Base-by-base conservation (phyloP, 2,329 filamentous ascomycete species). In the Epichloe elymi region DNA sequence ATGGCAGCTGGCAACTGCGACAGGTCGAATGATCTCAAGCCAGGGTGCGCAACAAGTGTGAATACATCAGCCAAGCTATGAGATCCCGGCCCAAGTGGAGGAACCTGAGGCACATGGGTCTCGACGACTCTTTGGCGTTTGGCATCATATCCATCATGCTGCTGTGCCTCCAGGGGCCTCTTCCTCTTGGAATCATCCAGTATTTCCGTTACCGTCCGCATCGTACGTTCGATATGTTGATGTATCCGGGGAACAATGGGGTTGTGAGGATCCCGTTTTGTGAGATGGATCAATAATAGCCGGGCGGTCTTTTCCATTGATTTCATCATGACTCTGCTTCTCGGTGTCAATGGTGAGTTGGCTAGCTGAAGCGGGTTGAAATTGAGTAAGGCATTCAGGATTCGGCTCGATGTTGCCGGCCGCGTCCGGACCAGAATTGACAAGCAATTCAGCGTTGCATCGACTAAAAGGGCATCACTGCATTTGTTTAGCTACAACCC, bases 231-330 rank as follows among this genome's bases (percentile, higher is more conserved):
- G 17, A 95, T 73, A 61, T 95, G 84, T 62, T 93, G 86, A 59
- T 95, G 87, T 65, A 98, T 93, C 54, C 87, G 84, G 0, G 76
- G 77, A 20, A 79, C 76, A 49, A 89, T 74, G 0, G 87, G 82
- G 58, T 89, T 86, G 51, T 86, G 85, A 2, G 87, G 86, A 58
- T 93, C 89, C 61, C 90, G 89, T 70, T 91, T 91, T 58, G 85
- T 74, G 49, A 95, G 73, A 67, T 96, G 90, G 49, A 90, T 78
- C 39, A 97, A 74, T 45, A 98, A 71, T 58, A 89, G 82, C 60
- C 89, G 80, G 3, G 86, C 86, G 23, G 93, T 98, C 63, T 95
- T 88, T 66, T 96, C 91, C 82, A 98, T 93, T 5, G 91, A 97
- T 67, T 84, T 88, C 54, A 95, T 78, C 59, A 91, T 80, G 53